phyloP scores from a whole-genome alignment of 305 asterid species.

The Euphrasia arctica region DNA sequence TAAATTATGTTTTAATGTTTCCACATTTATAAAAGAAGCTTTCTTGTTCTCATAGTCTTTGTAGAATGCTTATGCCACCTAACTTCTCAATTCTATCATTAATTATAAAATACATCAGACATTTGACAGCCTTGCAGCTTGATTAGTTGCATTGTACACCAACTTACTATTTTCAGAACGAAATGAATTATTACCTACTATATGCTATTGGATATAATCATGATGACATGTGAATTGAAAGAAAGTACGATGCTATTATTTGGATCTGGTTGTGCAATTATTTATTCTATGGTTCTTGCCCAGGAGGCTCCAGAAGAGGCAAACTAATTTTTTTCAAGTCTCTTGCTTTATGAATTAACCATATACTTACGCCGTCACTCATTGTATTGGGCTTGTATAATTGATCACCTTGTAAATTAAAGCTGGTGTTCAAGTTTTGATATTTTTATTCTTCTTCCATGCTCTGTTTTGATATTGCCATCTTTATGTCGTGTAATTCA shows the following conservation, averaged over 20 bases:
- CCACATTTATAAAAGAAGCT: not conserved
- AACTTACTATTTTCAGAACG: not conserved
- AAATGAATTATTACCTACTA: not conserved
- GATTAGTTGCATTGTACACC: not conserved
- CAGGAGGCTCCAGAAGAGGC: not conserved
- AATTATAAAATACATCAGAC: not conserved
- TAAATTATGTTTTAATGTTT: not conserved
- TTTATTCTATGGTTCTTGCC: not conserved
- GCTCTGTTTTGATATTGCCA: slow-evolving; percentile 9
- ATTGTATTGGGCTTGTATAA: not conserved
- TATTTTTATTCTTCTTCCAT: not conserved
- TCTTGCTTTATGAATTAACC: not conserved
- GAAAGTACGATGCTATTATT: not conserved
- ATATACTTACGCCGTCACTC: not conserved
- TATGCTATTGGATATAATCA: not conserved
- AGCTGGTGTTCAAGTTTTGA: not conserved
- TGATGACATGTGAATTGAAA: not conserved
- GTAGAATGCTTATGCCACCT: not conserved
- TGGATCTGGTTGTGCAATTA: not conserved
- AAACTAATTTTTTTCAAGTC: not conserved
- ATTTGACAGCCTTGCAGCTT: not conserved
- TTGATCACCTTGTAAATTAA: not conserved
- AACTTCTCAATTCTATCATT: not conserved
- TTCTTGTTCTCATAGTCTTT: not conserved
- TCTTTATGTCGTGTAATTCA: slow-evolving; percentile 11